Base-by-base conservation (phyloP, 352 stramenopile species). In the Phytophthora rubi region DNA sequence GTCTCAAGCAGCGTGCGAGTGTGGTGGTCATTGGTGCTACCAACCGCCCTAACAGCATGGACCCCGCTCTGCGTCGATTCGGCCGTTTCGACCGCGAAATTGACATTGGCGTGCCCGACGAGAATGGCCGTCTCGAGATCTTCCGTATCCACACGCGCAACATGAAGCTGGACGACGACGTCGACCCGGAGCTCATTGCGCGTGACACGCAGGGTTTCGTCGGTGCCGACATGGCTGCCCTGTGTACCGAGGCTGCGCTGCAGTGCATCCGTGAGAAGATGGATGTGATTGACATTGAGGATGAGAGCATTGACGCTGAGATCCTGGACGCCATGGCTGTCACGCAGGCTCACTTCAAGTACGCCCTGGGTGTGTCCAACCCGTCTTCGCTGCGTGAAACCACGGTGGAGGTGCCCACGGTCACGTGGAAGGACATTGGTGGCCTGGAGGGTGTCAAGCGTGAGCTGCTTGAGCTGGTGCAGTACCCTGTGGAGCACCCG, bases 201-300 rank as follows among this genome's bases (percentile, higher is more conserved):
- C 91, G 96, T 55, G 97, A 99, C 73, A 99, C 98, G 18, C 98
- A 99, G 80, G 98, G 98, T 69, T 99, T 99, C 75, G 98, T 99
- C 18, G 98, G 98, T 71, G 97, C 98, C 12, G 98, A 99, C 91
- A 99, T 99, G 85, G 97, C 97, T 26, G 97, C 97, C 8, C 86
- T 99, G 42, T 99, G 98, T 87, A 99, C 97, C 21, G 98, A 99
- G 79, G 91, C 92, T 30, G 97, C 97, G 37, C 95, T 99, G 83
- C 97, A 99, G 83, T 99, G 98, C 76, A 99, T 99, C 67, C 91
- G 98, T 39, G 98, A 99, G 80, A 99, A 99, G 91, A 99, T 99
- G 98, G 98, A 99, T 80, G 90, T 99, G 58, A 99, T 99, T 75
- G 98, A 99, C 78, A 99, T 99, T 79, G 98, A 99, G 71, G 98